Percentiles rank a stretch among this genome's conserved stretches.
These are phyloP conservation scores for Penicillium egyptiacum DNA, from an alignment of 495 filamentous ascomycete species.

Conservation along the genomic window DNA sequence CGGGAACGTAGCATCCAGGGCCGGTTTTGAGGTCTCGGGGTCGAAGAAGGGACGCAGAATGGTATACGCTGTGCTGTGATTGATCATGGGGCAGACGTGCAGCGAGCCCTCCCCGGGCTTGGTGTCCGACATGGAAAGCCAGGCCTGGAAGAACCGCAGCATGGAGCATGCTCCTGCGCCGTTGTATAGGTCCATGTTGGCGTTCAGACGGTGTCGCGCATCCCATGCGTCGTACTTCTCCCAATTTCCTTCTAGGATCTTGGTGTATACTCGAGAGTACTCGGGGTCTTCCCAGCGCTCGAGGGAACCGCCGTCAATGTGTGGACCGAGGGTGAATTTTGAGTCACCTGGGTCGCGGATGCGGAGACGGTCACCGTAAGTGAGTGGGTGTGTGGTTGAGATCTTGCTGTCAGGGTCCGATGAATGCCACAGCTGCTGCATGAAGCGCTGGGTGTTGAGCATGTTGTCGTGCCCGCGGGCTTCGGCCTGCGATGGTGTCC, in stretches of 20 bases:
- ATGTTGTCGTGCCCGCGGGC: slow-evolving; percentile 73
- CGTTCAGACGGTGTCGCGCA: slow-evolving; percentile 63
- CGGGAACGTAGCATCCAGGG: slow-evolving; percentile 54
- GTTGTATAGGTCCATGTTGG: slow-evolving; percentile 74
- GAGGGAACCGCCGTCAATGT: slow-evolving; percentile 79
- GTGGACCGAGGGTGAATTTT: slow-evolving; percentile 80
- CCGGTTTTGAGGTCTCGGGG: slow-evolving; percentile 47
- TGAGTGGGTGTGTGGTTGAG: slow-evolving; percentile 64
- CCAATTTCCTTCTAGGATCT: slow-evolving; percentile 74
- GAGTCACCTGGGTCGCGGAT: slow-evolving; percentile 65
- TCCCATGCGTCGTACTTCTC: slow-evolving; percentile 83
- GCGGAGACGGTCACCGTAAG: slow-evolving; percentile 80
- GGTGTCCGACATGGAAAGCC: slow-evolving; percentile 75
- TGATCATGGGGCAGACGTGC: slow-evolving; percentile 77
- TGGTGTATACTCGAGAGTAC: slow-evolving; percentile 73
- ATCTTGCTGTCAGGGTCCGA: slow-evolving; percentile 59
- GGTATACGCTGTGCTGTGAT: slow-evolving; percentile 72
- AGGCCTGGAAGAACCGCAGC: slow-evolving; percentile 87
- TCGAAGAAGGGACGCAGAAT: slow-evolving; percentile 85
- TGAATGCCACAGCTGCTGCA: slow-evolving; percentile 76
- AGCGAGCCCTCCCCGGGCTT: slow-evolving; percentile 76
- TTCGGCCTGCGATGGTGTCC: slow-evolving; percentile 72
- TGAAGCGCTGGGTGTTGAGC: slow-evolving; percentile 64
- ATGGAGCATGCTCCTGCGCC: slow-evolving; percentile 80
- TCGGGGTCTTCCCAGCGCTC: slow-evolving; percentile 85